phyloP scores from a whole-genome alignment of 2,329 filamentous ascomycete genomes.

The Arthrobotrys pseudoclavata region DNA sequence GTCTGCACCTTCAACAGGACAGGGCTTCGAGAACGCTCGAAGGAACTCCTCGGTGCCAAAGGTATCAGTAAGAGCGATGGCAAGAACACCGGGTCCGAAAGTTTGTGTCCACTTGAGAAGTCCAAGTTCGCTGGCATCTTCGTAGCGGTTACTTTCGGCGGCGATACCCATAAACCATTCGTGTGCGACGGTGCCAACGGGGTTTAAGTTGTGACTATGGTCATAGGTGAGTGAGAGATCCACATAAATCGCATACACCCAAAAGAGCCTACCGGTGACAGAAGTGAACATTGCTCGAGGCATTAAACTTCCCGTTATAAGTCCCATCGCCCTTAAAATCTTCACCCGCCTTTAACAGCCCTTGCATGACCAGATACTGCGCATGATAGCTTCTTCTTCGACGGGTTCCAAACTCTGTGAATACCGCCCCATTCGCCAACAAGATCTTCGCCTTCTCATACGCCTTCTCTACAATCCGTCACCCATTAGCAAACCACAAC shows the following conservation, averaged over 20 bases:
- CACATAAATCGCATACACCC: neutral
- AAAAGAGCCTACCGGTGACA: constrained; percentile 68
- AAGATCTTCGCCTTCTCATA: constrained; percentile 83
- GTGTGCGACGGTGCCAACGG: constrained; percentile 91
- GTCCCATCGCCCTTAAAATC: constrained; percentile 67
- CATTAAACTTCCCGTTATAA: constrained; percentile 72
- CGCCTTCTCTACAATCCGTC: constrained; percentile 35
- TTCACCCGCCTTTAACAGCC: constrained; percentile 82
- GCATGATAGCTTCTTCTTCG: constrained; percentile 93
- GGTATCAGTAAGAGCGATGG: constrained; percentile 93
- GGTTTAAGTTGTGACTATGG: constrained; percentile 78
- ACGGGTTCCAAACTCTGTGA: constrained; percentile 94
- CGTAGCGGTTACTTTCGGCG: constrained; percentile 88
- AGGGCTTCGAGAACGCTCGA: constrained; percentile 80
- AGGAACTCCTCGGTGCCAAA: constrained; percentile 94
- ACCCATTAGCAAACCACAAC: constrained; percentile 23
- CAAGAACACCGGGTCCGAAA: constrained; percentile 85
- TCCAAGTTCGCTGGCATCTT: constrained; percentile 84
- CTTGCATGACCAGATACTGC: constrained; percentile 89
- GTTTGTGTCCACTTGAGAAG: constrained; percentile 90
- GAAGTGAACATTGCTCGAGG: constrained; percentile 96
- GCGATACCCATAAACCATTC: constrained; percentile 99
- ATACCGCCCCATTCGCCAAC: constrained; percentile 84
- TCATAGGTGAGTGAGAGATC: neutral
- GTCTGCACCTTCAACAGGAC: constrained; percentile 68